A percentile compares a stretch with the other conserved stretches of the same genome.
phyloP scores from a whole-genome alignment of 257 asterid species.

The Solanum microdontum region DNA sequence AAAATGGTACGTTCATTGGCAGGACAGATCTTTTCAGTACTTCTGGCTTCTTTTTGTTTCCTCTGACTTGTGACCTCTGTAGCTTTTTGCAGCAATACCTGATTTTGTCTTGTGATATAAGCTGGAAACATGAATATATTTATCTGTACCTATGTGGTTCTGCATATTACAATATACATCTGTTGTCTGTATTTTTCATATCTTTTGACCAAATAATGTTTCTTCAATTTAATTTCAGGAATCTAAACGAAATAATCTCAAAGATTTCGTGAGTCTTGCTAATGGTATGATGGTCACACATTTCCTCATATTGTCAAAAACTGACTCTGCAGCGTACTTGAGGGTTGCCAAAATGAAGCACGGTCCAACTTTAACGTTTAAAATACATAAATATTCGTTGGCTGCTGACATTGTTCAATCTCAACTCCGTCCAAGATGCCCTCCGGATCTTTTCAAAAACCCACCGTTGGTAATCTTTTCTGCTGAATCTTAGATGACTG shows the following conservation, averaged over 20 bases:
- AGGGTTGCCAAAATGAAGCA: slow-evolving; percentile 43
- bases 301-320: slow-evolving; percentile 76
- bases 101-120: neutral
- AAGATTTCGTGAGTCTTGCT: slow-evolving; percentile 73
- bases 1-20: neutral
- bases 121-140: neutral
- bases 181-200: neutral
- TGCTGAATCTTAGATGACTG: neutral
- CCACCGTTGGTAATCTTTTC: slow-evolving; percentile 67
- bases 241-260: slow-evolving; percentile 69
- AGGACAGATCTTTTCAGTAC: neutral
- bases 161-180: neutral
- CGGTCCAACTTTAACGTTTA: slow-evolving; percentile 93
- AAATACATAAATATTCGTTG: slow-evolving; percentile 64
- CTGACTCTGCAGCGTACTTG: slow-evolving; percentile 63
- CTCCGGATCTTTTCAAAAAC: slow-evolving; percentile 62
- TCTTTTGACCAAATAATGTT: neutral
- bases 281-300: slow-evolving; percentile 94
- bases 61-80: neutral
- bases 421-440: slow-evolving; percentile 74
- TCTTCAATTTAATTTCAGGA: slow-evolving; percentile 35
- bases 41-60: neutral
- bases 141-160: neutral
- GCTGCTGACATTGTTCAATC: slow-evolving; percentile 71
- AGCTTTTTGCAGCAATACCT: neutral